Evolutionary conservation across 2,329 filamentous ascomycete genomes (phyloP).

Genomic region (Scytalidium lignicola): DNA sequence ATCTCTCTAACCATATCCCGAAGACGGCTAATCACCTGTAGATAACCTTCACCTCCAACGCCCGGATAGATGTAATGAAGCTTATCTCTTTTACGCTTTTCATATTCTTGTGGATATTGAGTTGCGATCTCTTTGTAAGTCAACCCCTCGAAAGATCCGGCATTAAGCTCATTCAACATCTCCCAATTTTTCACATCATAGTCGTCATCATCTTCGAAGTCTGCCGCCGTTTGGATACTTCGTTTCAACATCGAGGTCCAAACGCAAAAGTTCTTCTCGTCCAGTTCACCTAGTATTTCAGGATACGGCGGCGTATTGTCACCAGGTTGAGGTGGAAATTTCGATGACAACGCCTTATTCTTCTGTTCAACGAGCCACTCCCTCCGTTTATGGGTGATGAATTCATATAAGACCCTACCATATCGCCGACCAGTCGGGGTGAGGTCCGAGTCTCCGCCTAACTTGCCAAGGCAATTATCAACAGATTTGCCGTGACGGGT

Average conservation of each 20-base stretch:
- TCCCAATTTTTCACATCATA: conserved; percentile 97
- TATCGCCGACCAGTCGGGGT: conserved; percentile 78
- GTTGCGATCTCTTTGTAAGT: conserved; percentile 86
- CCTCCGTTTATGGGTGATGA: conserved; percentile 74
- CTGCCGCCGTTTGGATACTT: conserved; percentile 79
- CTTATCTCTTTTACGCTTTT: conserved; percentile 76
- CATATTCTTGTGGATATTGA: conserved; percentile 77
- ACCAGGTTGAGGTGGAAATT: conserved; percentile 85
- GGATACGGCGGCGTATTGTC: conserved; percentile 95
- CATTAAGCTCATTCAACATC: conserved; percentile 95
- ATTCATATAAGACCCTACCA: conserved; percentile 71
- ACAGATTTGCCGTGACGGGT: conserved; percentile 88
- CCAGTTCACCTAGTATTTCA: conserved; percentile 64
- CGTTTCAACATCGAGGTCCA: conserved; percentile 98
- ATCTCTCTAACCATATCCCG: conserved; percentile 95
- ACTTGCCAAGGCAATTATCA: conserved; percentile 82
- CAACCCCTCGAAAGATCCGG: conserved; percentile 88
- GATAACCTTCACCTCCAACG: conserved; percentile 90
- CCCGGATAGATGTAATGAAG: conserved; percentile 95
- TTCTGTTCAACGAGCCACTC: conserved; percentile 81
- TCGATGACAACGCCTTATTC: conserved; percentile 67
- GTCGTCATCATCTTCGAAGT: conserved; percentile 86
- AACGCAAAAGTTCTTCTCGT: conserved; percentile 90
- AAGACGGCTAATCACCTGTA: conserved; percentile 93
- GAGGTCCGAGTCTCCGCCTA: conserved; percentile 84